Conservation (phyloP, 2,329 filamentous ascomycete species). For the Reticulascus tulasneorum region DNA sequence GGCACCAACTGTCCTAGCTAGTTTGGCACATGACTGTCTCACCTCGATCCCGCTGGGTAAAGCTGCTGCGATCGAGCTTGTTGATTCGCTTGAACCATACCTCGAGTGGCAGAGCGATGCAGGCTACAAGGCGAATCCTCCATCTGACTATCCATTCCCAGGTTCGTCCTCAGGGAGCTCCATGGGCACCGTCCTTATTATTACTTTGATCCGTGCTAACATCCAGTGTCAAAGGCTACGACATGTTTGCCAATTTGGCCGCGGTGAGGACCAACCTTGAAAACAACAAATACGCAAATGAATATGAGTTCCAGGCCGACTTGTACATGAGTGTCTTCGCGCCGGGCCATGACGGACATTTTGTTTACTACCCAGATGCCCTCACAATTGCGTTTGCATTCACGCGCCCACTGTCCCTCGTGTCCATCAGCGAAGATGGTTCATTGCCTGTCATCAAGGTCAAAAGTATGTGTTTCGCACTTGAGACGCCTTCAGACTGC, state of each 20-base stretch:
- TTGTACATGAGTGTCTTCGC: conserved; percentile 33
- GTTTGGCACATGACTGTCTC: conserved; percentile 30
- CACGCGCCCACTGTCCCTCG: conserved; percentile 33
- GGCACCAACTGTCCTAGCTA: conserved; percentile 29
- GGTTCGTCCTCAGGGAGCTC: too few species aligned
- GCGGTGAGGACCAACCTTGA: conserved; percentile 25
- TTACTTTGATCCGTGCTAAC: too few species aligned
- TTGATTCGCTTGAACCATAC: conserved; percentile 33
- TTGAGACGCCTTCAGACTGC: too few species aligned
- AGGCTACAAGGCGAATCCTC: conserved; percentile 47
- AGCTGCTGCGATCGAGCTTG: conserved; percentile 24
- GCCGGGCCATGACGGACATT: conserved; percentile 37
- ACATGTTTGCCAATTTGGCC: conserved; percentile 31
- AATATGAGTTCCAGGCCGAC: conserved; percentile 37
- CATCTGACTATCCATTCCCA: conserved; percentile 44
- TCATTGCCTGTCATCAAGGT: conserved; percentile 44
- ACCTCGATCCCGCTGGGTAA: conserved; percentile 30
- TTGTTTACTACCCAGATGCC: conserved; percentile 36
- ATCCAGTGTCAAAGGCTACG: conserved; percentile 32
- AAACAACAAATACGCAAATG: conserved; percentile 30
- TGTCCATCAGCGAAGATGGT: conserved; percentile 32
- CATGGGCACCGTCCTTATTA: too few species aligned
- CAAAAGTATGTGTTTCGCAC: conserved; percentile 25
- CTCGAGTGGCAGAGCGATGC: conserved; percentile 43
- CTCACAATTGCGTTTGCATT: conserved; percentile 32